These are phyloP conservation scores for Sphagnum fallax DNA, from an alignment of 228 moss, liverwort and hornwort genomes.

Conservation along the genomic window DNA sequence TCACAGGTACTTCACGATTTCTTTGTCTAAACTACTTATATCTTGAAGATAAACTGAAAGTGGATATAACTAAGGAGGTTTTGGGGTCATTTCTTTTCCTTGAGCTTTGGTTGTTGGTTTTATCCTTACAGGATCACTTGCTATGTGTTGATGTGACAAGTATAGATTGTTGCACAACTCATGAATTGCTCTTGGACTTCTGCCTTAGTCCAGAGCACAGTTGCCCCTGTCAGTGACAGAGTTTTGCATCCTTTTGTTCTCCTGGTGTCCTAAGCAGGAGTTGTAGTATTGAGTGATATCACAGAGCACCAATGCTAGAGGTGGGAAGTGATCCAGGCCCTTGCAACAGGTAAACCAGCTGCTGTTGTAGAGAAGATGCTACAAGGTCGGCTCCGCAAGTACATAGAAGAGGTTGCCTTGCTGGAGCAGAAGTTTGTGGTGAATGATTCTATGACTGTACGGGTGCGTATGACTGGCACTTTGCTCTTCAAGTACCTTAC, in stretches of 20 bases:
- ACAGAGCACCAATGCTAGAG: neutral
- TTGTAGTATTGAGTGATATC: neutral
- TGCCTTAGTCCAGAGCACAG: no score
- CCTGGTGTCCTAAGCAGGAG: neutral
- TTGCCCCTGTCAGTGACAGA: no score
- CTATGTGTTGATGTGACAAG: no score
- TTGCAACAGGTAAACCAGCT: slow-evolving; percentile 73
- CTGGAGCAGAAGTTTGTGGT: slow-evolving; percentile 87
- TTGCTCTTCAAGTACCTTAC: neutral
- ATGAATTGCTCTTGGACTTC: no score
- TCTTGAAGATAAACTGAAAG: no score
- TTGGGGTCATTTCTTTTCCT: no score
- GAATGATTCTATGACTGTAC: slow-evolving; percentile 69
- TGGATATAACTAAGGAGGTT: no score
- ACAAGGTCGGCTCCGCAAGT: slow-evolving; percentile 90
- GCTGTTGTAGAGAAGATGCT: slow-evolving; percentile 88
- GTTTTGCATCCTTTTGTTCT: no score
- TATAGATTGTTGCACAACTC: no score
- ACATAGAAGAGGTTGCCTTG: slow-evolving; percentile 76
- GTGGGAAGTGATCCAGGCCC: slow-evolving; percentile 42
- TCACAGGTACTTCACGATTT: slow-evolving; percentile 43
- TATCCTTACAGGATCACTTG: no score
- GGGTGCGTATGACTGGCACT: slow-evolving; percentile 18
- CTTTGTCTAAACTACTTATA: neutral
- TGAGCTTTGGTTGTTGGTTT: no score